Percentiles rank a stretch among this genome's conserved stretches.
phyloP scores from a whole-genome alignment of 2,329 filamentous ascomycete species.

The Elsinoe batatas region DNA sequence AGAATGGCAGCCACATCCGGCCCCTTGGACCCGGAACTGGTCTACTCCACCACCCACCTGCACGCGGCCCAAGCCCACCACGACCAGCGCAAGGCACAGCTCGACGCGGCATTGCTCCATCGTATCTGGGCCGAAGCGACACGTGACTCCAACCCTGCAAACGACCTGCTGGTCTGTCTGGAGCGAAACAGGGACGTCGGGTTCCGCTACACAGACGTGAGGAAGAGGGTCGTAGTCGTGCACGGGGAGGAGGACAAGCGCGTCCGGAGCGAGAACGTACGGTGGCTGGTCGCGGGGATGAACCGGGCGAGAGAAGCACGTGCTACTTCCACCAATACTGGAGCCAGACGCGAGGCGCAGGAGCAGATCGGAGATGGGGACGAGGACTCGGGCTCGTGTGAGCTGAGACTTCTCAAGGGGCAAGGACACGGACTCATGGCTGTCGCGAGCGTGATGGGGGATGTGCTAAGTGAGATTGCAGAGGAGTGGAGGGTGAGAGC shows the following conservation, averaged over 20 bases:
- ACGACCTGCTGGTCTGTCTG: conserved; percentile 84
- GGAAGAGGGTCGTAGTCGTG: conserved; percentile 80
- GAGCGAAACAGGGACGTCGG: conserved; percentile 86
- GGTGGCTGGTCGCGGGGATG: conserved; percentile 93
- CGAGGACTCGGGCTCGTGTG: conserved; percentile 51
- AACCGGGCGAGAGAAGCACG: conserved; percentile 26
- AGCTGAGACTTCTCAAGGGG: conserved; percentile 79
- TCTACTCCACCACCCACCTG: conserved; percentile 27
- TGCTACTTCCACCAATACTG: conserved; percentile 4
- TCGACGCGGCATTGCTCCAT: conserved; percentile 79
- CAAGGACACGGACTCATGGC: conserved; percentile 97
- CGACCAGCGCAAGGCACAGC: conserved; percentile 61
- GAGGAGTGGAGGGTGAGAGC: conserved; percentile 57
- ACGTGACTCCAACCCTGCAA: conserved; percentile 81
- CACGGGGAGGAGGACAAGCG: conserved; percentile 84
- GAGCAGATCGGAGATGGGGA: conserved; percentile 12
- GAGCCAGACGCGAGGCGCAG: conserved; percentile 8
- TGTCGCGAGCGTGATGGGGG: conserved; percentile 82
- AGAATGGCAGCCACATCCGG: conserved; percentile 25
- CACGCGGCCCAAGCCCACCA: conserved; percentile 52
- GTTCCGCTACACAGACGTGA: conserved; percentile 95
- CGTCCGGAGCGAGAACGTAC: conserved; percentile 88
- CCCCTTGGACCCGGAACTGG: conserved; percentile 34
- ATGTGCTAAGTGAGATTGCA: conserved; percentile 87
- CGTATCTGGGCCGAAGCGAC: conserved; percentile 93